Conservation (phyloP, 768 basidiomycete genomes). For the Tricholoma bakamatsutake region DNA sequence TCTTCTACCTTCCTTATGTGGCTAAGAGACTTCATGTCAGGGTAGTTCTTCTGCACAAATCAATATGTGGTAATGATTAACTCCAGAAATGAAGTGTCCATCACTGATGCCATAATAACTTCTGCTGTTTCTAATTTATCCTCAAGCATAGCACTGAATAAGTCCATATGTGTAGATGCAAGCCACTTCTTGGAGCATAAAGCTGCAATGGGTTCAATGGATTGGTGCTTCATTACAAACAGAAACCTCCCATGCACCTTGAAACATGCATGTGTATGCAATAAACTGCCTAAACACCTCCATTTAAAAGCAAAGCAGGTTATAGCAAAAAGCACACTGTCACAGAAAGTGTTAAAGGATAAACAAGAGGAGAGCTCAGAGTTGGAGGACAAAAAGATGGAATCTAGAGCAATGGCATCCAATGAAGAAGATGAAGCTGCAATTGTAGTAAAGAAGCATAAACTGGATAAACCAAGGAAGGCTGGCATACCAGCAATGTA, state of each 20-base stretch:
- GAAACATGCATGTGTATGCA: background rate
- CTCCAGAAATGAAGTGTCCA: too few relatives aligned
- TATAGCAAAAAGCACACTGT: background rate
- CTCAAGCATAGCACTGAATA: too few relatives aligned
- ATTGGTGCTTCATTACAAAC: too few relatives aligned
- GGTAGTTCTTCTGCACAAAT: too few relatives aligned
- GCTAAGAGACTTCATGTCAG: too few relatives aligned
- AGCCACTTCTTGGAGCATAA: too few relatives aligned
- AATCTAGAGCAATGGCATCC: background rate
- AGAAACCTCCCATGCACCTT: background rate
- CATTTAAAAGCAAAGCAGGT: background rate
- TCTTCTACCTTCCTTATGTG: too few relatives aligned
- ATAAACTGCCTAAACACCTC: conserved; percentile 3
- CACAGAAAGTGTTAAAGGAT: background rate
- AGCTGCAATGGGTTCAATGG: too few relatives aligned
- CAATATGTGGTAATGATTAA: too few relatives aligned
- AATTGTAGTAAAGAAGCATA: background rate
- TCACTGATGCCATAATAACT: too few relatives aligned
- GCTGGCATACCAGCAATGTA: background rate
- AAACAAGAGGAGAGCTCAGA: background rate
- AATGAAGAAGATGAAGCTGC: background rate
- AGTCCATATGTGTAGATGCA: too few relatives aligned
- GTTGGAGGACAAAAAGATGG: background rate
- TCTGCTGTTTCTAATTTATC: too few relatives aligned
- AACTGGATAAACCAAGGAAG: background rate